Percentiles rank a stretch among this genome's conserved stretches.
Conservation (phyloP, 306 rosid genomes). For the Vigna hirtella region DNA sequence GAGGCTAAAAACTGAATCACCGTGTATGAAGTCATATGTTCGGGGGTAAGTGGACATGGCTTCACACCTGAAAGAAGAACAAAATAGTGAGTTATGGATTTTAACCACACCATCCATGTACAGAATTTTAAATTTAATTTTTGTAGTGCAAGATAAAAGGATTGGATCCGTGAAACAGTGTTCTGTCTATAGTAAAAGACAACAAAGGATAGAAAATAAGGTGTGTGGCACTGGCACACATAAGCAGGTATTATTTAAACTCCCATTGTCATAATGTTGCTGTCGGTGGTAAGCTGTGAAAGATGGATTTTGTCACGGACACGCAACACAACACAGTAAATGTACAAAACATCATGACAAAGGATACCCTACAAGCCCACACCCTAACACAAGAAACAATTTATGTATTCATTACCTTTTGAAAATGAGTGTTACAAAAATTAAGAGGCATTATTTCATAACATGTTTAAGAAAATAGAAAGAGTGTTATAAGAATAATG, state of each 20-base stretch:
- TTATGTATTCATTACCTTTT: no score
- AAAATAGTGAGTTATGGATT: slow-evolving; percentile 26
- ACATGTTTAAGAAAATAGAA: no score
- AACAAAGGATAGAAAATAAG: background rate
- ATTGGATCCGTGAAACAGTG: slow-evolving; percentile 35
- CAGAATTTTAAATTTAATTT: slow-evolving; percentile 23
- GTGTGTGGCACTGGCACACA: background rate
- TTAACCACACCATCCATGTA: slow-evolving; percentile 21
- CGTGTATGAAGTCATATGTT: slow-evolving; percentile 94
- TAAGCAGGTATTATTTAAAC: slow-evolving; percentile 27
- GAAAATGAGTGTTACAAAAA: no score
- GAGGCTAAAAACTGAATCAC: slow-evolving; percentile 79
- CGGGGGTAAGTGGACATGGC: slow-evolving; percentile 97
- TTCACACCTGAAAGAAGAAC: slow-evolving; percentile 74
- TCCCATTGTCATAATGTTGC: background rate
- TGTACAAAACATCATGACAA: background rate
- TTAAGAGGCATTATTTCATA: no score
- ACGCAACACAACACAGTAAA: background rate
- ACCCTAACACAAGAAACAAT: no score
- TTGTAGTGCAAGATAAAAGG: slow-evolving; percentile 18
- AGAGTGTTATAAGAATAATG: no score
- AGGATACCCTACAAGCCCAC: background rate
- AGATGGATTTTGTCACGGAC: background rate
- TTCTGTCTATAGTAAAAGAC: slow-evolving; percentile 22
- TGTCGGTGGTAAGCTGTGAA: slow-evolving; percentile 1